phyloP scores from a whole-genome alignment of 495 filamentous ascomycete genomes.

The Xylaria cubensis region DNA sequence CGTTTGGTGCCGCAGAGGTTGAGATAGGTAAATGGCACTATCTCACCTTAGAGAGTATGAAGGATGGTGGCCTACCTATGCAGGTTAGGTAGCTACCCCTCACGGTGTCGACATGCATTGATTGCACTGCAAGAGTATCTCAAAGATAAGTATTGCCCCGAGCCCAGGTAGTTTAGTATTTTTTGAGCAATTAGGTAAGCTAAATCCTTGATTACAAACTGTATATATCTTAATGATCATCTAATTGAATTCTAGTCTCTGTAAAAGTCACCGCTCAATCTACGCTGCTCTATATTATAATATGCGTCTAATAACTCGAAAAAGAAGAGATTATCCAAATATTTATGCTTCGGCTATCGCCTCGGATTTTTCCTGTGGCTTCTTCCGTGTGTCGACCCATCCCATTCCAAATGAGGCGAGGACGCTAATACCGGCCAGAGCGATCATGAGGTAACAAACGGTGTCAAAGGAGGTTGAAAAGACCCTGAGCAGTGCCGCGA shows the following conservation, averaged over 20 bases:
- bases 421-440: slow-evolving; percentile 36
- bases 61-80: no score
- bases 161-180: not conserved
- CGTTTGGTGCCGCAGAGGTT: no score
- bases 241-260: not conserved
- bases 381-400: slow-evolving; percentile 57
- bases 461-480: slow-evolving; percentile 51
- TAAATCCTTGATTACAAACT: not conserved
- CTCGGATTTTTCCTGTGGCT: slow-evolving; percentile 14
- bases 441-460: slow-evolving; percentile 52
- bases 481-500: slow-evolving; percentile 46
- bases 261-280: not conserved
- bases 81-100: no score
- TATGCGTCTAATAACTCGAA: not conserved
- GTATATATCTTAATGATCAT: not conserved
- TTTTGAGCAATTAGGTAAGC: not conserved
- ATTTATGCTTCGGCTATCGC: slow-evolving; percentile 16
- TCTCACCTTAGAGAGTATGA: no score
- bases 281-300: not conserved
- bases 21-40: no score
- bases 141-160: not conserved
- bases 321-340: not conserved
- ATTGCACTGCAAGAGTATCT: not conserved
- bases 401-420: slow-evolving; percentile 57
- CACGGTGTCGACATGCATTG: no score